Base-by-base conservation (phyloP, 2,329 filamentous ascomycete genomes). In the Sarocladium kiliense region DNA sequence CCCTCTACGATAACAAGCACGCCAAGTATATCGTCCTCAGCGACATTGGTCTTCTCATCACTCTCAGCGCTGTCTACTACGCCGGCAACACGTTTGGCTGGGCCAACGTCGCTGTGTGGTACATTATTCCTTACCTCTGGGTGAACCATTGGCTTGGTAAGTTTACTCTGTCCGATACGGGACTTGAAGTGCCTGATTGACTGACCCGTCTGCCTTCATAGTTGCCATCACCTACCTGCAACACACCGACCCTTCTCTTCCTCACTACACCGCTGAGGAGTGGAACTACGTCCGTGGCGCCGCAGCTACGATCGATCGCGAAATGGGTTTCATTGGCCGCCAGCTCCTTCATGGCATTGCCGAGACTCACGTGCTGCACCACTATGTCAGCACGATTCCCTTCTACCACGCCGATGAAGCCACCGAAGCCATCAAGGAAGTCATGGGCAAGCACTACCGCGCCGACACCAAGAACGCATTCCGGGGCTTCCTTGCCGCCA, bases 141-240 rank as follows among this genome's bases (percentile, higher is more conserved):
- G 92, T 97, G 56, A 96, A 97, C 83, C 91, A 97, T 84, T 97
- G 93, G 93, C 88, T 97, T 56, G 89, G 90, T 94, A 85, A 81
- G 89, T 14, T 27, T 30, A 7, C 3, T 23, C 14, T 47, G 23
- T 23, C 81, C 45, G 39, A 27, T n/a, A 41, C 16, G 14, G 26
- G 10, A 18, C 26, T 26, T 19, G 26, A 12, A 54, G 23, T 44
- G 36, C 19, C 44, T 34, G 39, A 19, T 2, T 47, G n/a, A 39
- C 25, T 45, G 27, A 56, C 61, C 62, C 56, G 66, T 66, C 65
- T n/a, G 23, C 55, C n/a, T 23, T 6, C 23, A 10, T 64, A 93
- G 92, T 97, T 63, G 92, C 92, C 71, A 97, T 97, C 73, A 97
- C 93, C 63, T 97, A 86, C 82, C 85, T 97, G 60, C 93, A 97